Conservation (phyloP, 1,284 basidiomycete genomes). For the Exobasidium rhododendri region DNA sequence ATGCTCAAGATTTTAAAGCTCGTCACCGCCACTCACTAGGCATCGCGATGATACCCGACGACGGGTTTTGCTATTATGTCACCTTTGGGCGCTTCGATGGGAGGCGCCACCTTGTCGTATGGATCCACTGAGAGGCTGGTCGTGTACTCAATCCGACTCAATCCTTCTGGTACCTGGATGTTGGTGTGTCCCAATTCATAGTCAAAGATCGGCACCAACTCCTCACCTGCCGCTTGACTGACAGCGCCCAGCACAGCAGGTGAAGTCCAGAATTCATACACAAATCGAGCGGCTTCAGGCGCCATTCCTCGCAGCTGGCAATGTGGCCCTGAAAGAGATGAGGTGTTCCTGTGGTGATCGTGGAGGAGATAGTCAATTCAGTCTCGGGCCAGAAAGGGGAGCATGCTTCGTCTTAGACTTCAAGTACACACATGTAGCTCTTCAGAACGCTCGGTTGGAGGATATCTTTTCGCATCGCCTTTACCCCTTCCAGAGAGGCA, state of each 20-base stretch:
- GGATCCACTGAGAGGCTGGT: slow-evolving; percentile 19
- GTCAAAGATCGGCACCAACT: slow-evolving; percentile 29
- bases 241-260: slow-evolving; percentile 33
- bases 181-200: slow-evolving; percentile 15
- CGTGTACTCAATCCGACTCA: slow-evolving; percentile 11
- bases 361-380: no score
- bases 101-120: slow-evolving; percentile 12
- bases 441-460: slow-evolving; percentile 24
- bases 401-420: not conserved
- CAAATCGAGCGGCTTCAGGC: slow-evolving; percentile 16
- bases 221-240: slow-evolving; percentile 42
- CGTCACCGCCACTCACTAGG: slow-evolving; percentile 18
- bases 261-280: slow-evolving; percentile 29
- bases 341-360: not conserved
- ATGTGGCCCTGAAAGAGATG: slow-evolving; percentile 18
- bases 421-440: slow-evolving; percentile 7
- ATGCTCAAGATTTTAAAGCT: not conserved
- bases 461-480: slow-evolving; percentile 32
- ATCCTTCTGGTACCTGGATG: slow-evolving; percentile 20
- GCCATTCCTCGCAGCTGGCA: slow-evolving; percentile 20
- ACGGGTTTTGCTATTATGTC: slow-evolving; percentile 9
- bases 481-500: slow-evolving; percentile 30
- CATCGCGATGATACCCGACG: slow-evolving; percentile 21
- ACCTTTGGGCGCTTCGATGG: not conserved
- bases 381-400: no score